These are phyloP conservation scores for Sporodiniella umbellata DNA, from an alignment of 371 early-diverging fungal species.

Conservation along the genomic window DNA sequence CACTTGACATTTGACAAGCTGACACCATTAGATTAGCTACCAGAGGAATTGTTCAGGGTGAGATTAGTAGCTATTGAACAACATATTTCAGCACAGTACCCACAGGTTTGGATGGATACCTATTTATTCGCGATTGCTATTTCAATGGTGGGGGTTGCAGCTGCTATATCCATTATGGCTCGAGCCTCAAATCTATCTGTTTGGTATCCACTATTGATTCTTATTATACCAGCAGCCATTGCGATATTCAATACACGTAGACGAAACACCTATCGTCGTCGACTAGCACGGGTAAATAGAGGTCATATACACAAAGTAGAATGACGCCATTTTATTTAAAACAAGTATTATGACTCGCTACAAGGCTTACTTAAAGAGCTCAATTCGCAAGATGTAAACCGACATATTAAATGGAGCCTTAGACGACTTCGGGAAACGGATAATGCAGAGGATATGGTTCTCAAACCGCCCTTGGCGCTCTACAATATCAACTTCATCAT, in stretches of 20 bases:
- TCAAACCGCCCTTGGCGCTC: slow-evolving; percentile 9
- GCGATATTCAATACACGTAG: slow-evolving; percentile 34
- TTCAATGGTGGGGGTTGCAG: slow-evolving; percentile 25
- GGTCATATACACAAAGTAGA: too few species aligned
- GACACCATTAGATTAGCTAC: too few species aligned
- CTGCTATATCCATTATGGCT: slow-evolving; percentile 30
- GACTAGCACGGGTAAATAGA: slow-evolving; percentile 19
- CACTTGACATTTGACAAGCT: too few species aligned
- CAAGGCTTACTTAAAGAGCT: slow-evolving; percentile 30
- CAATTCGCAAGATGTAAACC: slow-evolving; percentile 22
- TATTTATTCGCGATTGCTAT: slow-evolving; percentile 31
- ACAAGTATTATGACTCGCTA: slow-evolving; percentile 32
- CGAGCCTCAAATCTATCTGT: slow-evolving; percentile 23
- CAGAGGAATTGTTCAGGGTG: slow-evolving; percentile 23
- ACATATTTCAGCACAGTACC: slow-evolving; percentile 23
- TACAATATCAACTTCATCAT: slow-evolving; percentile 28
- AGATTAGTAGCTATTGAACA: slow-evolving; percentile 20
- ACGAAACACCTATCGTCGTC: slow-evolving; percentile 22
- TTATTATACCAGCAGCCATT: slow-evolving; percentile 27
- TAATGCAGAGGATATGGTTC: slow-evolving; percentile 17
- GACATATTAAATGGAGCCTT: slow-evolving; percentile 34
- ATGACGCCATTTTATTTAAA: not conserved
- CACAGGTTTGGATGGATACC: slow-evolving; percentile 32
- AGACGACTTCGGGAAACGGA: slow-evolving; percentile 29
- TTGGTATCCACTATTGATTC: slow-evolving; percentile 36